Percentiles rank a stretch among this genome's conserved stretches.
Evolutionary conservation across 768 basidiomycete genomes (phyloP).

Genomic region (Suillus fuscotomentosus): DNA sequence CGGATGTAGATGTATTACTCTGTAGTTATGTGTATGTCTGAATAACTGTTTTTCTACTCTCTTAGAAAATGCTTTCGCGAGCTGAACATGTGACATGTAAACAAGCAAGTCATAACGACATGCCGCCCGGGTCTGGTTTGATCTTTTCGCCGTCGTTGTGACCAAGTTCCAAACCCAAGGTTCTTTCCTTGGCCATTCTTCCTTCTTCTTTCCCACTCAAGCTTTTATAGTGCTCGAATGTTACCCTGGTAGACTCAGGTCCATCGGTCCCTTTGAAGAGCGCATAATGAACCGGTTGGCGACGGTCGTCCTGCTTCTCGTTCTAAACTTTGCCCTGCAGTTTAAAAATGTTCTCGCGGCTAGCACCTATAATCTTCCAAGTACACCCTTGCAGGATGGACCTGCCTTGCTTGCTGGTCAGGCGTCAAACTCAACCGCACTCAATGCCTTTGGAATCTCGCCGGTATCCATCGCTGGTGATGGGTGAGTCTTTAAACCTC

Average conservation of each 20-base stretch:
- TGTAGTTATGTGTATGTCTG: slow-evolving; percentile 37
- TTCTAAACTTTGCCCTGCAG: slow-evolving; percentile 13
- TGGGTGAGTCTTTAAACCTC: slow-evolving; percentile 31
- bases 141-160: neutral
- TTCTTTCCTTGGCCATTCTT: neutral
- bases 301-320: slow-evolving; percentile 2
- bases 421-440: slow-evolving; percentile 13
- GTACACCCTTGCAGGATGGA: slow-evolving; percentile 10
- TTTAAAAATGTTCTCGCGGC: slow-evolving; percentile 10
- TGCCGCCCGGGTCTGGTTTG: neutral
- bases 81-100: neutral
- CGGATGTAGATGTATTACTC: slow-evolving; percentile 38
- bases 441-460: slow-evolving; percentile 40
- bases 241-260: slow-evolving; percentile 12
- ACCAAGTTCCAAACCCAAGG: neutral
- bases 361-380: slow-evolving; percentile 8
- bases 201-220: neutral
- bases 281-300: slow-evolving; percentile 12
- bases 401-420: slow-evolving; percentile 1
- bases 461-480: slow-evolving; percentile 46
- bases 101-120: neutral
- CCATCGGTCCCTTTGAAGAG: slow-evolving; percentile 15
- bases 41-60: slow-evolving; percentile 33
- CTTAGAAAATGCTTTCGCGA: neutral
- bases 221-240: slow-evolving; percentile 15